Base-by-base conservation (phyloP, 176 grass and related monocot species). In the Aegilops umbellulata region DNA sequence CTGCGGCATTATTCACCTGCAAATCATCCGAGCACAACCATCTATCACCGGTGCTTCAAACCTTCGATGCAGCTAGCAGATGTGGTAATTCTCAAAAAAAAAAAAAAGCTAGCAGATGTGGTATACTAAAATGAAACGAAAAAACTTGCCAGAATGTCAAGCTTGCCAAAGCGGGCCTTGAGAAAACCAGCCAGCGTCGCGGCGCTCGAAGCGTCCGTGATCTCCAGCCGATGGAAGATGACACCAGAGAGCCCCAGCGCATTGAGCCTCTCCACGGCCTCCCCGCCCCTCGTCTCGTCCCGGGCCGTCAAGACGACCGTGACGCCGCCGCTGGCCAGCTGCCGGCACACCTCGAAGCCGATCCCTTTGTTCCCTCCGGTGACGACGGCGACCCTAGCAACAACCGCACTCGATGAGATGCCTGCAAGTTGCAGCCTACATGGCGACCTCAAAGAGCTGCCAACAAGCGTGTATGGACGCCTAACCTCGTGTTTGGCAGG, bases 361-460 rank as follows among this genome's bases (percentile, higher is more conserved):
- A 92, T 86, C 3, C 90, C 88, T 23, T 86, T 92, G n/a, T 84
- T 92, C 27, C 79, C 90, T 4, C 90, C 93, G 17, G 90, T 91
- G 16, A 93, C 93, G 22, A 90, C 22, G 7, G 88, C 83, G 68
- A 92, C 80, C 67, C 83, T 85, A 13, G 27, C 15, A 78, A 77
- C 15, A 78, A 77, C 17, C 10, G 11, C 12, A 71, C 5, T 7
- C 30, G 55, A 58, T 58, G 2, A 22, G 55, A 69, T 38, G 38
- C 19, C 10, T 46, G 31, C 25, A 65, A 65, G 26, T 35, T 34
- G 65, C 25, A 65, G 62, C 13, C 62, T 26, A 26, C 61, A 25
- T 53, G 16, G 49, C 49, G 49, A 26, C 60, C 24, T 0, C 61
- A 65, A 65, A 29, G 62, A 68, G 15, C 29, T 9, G 16, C 29